phyloP scores from a whole-genome alignment of 257 asterid genomes.

The Ilex aquifolium region DNA sequence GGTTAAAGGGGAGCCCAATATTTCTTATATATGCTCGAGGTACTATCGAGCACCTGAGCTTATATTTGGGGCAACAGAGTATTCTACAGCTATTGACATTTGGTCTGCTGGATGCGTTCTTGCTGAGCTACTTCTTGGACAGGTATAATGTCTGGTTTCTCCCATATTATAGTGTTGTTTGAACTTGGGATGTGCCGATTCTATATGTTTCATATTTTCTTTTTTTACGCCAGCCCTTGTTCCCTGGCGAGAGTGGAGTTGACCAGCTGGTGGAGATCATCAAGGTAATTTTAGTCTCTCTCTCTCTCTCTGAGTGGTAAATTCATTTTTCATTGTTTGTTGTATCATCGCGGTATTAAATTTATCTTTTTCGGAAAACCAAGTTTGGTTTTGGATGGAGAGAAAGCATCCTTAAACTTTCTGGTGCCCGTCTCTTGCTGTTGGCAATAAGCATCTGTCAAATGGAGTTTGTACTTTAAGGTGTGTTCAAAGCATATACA shows the following conservation, averaged over 20 bases:
- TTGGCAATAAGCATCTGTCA: too few relatives aligned
- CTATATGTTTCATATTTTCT: slow-evolving; percentile 3
- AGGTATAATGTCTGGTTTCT: slow-evolving; percentile 19
- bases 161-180: background rate
- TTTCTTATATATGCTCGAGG: slow-evolving; percentile 55
- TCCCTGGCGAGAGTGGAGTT: slow-evolving; percentile 99
- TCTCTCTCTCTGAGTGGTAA: background rate
- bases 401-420: too few relatives aligned
- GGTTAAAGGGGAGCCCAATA: slow-evolving; percentile 58
- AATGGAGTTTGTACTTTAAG: too few relatives aligned
- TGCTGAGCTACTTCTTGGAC: slow-evolving; percentile 52
- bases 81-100: slow-evolving; percentile 44
- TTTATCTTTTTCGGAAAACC: too few relatives aligned
- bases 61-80: slow-evolving; percentile 54
- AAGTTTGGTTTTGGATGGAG: too few relatives aligned
- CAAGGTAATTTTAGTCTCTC: slow-evolving; percentile 43
- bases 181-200: background rate
- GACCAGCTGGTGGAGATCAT: slow-evolving; percentile 98
- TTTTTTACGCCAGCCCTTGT: slow-evolving; percentile 56
- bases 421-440: too few relatives aligned
- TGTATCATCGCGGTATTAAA: too few relatives aligned
- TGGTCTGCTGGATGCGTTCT: slow-evolving; percentile 60
- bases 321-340: background rate
- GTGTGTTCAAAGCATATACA: too few relatives aligned
- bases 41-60: slow-evolving; percentile 60